phyloP scores from a whole-genome alignment of 1,284 basidiomycete species.

The Naganishia sp. region DNA sequence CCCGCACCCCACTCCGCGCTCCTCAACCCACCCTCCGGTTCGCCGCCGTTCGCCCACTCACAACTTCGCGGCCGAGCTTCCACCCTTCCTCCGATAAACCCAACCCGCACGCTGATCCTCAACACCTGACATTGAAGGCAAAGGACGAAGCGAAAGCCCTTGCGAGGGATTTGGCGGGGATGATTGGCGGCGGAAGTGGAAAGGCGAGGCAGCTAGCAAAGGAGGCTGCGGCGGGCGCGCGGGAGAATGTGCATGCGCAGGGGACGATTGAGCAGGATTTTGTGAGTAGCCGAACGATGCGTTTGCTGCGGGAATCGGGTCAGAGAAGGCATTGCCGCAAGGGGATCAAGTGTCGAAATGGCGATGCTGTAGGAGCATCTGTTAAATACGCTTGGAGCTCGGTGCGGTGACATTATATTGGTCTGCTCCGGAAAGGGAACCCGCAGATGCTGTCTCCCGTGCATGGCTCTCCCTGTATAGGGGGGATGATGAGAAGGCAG shows the following conservation, averaged over 20 bases:
- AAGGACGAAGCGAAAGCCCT: conserved; percentile 37
- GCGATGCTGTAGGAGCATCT: too few species aligned
- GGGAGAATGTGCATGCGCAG: conserved; percentile 38
- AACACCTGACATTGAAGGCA: conserved; percentile 6
- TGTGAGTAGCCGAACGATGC: conserved; percentile 35
- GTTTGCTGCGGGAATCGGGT: background rate
- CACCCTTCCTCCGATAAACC: background rate
- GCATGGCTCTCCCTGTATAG: too few species aligned
- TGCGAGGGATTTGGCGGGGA: conserved; percentile 41
- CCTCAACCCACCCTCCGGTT: background rate
- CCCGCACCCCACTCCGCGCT: background rate
- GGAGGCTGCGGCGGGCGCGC: conserved; percentile 34
- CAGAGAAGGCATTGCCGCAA: too few species aligned
- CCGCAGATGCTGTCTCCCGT: too few species aligned
- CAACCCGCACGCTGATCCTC: conserved; percentile 9
- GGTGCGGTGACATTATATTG: too few species aligned
- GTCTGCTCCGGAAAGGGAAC: too few species aligned
- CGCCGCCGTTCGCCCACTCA: conserved; percentile 5
- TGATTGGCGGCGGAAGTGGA: conserved; percentile 40
- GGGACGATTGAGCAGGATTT: conserved; percentile 43
- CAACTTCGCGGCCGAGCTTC: background rate
- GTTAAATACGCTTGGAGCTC: too few species aligned
- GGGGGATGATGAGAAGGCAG: too few species aligned
- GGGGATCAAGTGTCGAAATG: too few species aligned
- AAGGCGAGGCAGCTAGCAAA: conserved; percentile 2